Evolutionary conservation across 176 grass and related monocot genomes (phyloP).

Genomic region (Areca catechu): DNA sequence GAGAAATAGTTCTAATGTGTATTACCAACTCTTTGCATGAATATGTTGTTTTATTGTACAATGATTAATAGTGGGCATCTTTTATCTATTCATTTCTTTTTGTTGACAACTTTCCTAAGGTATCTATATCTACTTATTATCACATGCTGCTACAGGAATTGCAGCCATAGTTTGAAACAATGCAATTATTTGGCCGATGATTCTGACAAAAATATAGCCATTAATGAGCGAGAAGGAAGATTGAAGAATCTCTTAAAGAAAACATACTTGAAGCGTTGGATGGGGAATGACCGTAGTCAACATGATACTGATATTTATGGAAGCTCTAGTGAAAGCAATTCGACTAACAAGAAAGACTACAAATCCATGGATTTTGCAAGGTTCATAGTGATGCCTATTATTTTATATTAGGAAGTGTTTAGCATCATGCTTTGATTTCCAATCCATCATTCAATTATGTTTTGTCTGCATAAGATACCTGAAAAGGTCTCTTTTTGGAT

Average conservation of each 20-base stretch:
- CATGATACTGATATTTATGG: slow-evolving; percentile 24
- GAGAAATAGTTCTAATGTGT: no score
- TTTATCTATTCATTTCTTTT: no score
- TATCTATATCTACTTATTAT: no score
- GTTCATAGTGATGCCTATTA: slow-evolving; percentile 17
- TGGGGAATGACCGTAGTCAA: slow-evolving; percentile 31
- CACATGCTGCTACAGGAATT: slow-evolving; percentile 6
- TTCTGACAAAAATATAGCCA: slow-evolving; percentile 25
- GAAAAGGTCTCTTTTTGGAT: no score
- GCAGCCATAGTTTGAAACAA: slow-evolving; percentile 20
- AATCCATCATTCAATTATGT: no score
- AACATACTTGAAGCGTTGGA: slow-evolving; percentile 74
- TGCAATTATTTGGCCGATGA: slow-evolving; percentile 25
- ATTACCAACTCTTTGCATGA: no score
- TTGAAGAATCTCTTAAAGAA: slow-evolving; percentile 65
- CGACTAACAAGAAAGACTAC: slow-evolving; percentile 22
- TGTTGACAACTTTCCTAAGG: no score
- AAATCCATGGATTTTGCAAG: slow-evolving; percentile 61
- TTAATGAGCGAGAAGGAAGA: slow-evolving; percentile 61
- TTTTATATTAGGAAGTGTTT: not conserved
- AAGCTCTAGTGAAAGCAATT: slow-evolving; percentile 25
- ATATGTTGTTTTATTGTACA: no score
- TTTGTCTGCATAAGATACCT: no score
- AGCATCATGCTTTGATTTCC: no score
- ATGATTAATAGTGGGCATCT: no score